Evolutionary conservation across 257 asterid genomes (phyloP).

Genomic region (Lantana camara): DNA sequence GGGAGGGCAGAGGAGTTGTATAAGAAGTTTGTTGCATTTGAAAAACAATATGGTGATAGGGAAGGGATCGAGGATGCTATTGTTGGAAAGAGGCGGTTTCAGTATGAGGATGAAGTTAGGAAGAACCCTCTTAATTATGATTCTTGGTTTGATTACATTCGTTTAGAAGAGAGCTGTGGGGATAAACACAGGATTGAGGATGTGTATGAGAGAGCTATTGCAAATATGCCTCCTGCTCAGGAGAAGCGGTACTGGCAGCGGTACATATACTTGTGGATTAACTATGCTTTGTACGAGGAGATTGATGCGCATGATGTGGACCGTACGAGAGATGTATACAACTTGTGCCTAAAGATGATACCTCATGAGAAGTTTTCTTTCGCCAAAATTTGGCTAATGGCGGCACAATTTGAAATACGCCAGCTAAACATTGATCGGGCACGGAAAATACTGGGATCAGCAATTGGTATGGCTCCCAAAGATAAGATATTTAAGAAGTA

Average conservation of each 20-base stretch:
- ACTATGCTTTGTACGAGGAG: conserved; percentile 87
- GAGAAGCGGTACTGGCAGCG: conserved; percentile 97
- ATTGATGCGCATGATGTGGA: conserved; percentile 81
- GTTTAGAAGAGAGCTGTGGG: conserved; percentile 82
- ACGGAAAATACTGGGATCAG: conserved; percentile 54
- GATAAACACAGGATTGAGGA: conserved; percentile 69
- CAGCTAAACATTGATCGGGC: conserved; percentile 70
- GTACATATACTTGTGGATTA: conserved; percentile 88
- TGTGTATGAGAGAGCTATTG: conserved; percentile 87
- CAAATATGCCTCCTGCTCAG: conserved; percentile 90
- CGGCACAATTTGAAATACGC: conserved; percentile 94
- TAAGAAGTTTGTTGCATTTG: conserved; percentile 87
- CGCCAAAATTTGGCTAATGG: conserved; percentile 94
- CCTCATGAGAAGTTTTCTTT: conserved; percentile 75
- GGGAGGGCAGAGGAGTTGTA: conserved; percentile 90
- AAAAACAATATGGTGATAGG: conserved; percentile 89
- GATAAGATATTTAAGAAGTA: conserved; percentile 94
- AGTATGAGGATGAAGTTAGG: conserved; percentile 86
- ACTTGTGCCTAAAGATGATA: conserved; percentile 56
- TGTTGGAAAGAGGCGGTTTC: conserved; percentile 88
- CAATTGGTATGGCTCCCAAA: conserved; percentile 69
- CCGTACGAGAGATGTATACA: conserved; percentile 90
- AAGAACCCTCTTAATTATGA: conserved; percentile 86
- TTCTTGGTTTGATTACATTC: conserved; percentile 85
- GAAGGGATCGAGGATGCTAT: conserved; percentile 96